Evolutionary conservation across 2,329 filamentous ascomycete genomes (phyloP).

Genomic region (Apiospora rasikravindrae): DNA sequence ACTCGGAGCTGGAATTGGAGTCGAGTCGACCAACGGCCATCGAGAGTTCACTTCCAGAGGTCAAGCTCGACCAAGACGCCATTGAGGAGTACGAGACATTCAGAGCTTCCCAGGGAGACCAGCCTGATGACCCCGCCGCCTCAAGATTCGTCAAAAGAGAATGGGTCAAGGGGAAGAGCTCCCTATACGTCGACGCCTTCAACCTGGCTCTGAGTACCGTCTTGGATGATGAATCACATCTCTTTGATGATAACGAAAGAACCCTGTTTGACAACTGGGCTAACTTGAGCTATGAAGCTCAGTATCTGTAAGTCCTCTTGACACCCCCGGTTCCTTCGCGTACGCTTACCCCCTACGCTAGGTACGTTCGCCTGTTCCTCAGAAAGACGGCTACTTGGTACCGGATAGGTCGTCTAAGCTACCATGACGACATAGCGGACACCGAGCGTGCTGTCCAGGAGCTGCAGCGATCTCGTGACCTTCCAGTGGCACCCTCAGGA

Average conservation of each 20-base stretch:
- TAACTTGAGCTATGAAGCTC: constrained; percentile 77
- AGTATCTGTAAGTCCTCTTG: constrained; percentile 75
- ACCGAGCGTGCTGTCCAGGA: constrained; percentile 67
- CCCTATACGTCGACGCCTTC: constrained; percentile 97
- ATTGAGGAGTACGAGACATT: constrained; percentile 81
- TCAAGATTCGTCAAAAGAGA: constrained; percentile 54
- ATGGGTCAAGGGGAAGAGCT: constrained; percentile 81
- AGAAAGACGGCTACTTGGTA: constrained; percentile 94
- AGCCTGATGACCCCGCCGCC: constrained; percentile 50
- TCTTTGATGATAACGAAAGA: constrained; percentile 83
- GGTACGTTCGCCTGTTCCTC: constrained; percentile 90
- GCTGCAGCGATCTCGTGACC: constrained; percentile 61
- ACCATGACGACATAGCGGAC: constrained; percentile 83
- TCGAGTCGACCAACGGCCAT: constrained; percentile 62
- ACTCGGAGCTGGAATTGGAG: constrained; percentile 34
- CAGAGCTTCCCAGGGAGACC: constrained; percentile 59
- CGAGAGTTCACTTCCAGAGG: constrained; percentile 71
- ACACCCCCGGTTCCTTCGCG: neutral
- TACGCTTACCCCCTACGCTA: constrained; percentile 40
- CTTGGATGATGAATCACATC: constrained; percentile 82
- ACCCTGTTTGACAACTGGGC: constrained; percentile 80
- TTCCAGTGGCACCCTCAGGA: constrained; percentile 52
- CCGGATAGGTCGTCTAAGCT: constrained; percentile 76
- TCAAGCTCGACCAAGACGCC: constrained; percentile 71
- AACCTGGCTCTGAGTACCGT: constrained; percentile 91